Conservation (phyloP, 2,329 filamentous ascomycete species). For the Talaromyces sp. region DNA sequence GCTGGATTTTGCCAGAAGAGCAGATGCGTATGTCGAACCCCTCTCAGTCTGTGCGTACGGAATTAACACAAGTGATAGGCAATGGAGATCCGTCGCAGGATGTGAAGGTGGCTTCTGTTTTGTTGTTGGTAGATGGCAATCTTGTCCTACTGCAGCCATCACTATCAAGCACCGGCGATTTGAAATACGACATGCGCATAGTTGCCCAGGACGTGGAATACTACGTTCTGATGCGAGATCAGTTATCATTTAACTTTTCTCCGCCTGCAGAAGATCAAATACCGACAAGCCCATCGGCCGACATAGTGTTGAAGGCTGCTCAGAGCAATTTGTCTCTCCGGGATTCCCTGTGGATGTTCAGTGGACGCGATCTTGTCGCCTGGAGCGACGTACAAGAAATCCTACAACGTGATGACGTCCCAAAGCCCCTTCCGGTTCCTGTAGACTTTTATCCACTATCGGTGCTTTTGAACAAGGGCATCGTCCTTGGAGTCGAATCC, state of each 20-base stretch:
- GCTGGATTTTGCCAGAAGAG: conserved; percentile 90
- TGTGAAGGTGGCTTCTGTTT: conserved; percentile 84
- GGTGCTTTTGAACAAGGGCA: conserved; percentile 79
- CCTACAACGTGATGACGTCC: conserved; percentile 68
- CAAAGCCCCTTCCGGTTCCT: conserved; percentile 68
- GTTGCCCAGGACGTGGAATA: conserved; percentile 96
- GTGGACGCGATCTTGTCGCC: conserved; percentile 76
- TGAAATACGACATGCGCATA: conserved; percentile 98
- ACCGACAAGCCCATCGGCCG: conserved; percentile 47
- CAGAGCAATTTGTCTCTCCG: conserved; percentile 56
- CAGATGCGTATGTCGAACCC: conserved; percentile 60
- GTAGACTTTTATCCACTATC: conserved; percentile 97
- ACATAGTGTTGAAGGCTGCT: conserved; percentile 40
- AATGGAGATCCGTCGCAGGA: conserved; percentile 95
- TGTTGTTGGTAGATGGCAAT: conserved; percentile 97
- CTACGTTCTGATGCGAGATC: conserved; percentile 87
- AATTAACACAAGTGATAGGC: conserved; percentile 33
- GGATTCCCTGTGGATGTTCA: conserved; percentile 93
- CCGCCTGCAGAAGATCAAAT: conserved; percentile 44
- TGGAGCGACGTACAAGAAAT: conserved; percentile 90
- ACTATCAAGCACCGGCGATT: conserved; percentile 70
- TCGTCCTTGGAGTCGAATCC: conserved; percentile 84
- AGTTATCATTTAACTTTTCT: conserved; percentile 51
- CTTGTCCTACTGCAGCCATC: conserved; percentile 87
- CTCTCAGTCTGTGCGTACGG: neutral